Evolutionary conservation across 2,329 filamentous ascomycete genomes (phyloP).

Genomic region (Didymella keratinophila): DNA sequence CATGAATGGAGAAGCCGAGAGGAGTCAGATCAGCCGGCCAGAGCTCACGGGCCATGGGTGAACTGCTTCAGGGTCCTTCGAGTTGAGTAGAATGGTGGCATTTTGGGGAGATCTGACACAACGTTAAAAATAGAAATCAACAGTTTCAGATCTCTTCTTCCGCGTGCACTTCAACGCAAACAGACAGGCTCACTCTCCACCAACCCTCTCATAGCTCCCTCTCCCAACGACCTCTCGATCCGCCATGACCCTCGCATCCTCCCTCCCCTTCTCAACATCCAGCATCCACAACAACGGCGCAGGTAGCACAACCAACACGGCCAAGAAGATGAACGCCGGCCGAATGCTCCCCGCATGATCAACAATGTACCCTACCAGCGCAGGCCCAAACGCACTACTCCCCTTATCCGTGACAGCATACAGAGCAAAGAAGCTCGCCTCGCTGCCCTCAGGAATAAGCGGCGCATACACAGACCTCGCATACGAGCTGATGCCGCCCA

Average conservation of each 20-base stretch:
- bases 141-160: too few species aligned
- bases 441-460: constrained; percentile 87
- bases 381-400: constrained; percentile 87
- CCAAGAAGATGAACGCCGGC: constrained; percentile 83
- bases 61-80: too few species aligned
- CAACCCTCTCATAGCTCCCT: constrained; percentile 30
- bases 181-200: constrained; percentile 19
- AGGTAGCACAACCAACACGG: constrained; percentile 77
- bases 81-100: too few species aligned
- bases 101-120: too few species aligned
- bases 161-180: too few species aligned
- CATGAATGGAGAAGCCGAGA: too few species aligned
- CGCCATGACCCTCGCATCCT: constrained; percentile 44
- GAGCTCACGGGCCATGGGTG: too few species aligned
- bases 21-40: too few species aligned
- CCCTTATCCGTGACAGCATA: constrained; percentile 97
- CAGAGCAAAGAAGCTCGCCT: constrained; percentile 91
- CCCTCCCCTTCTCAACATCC: constrained; percentile 68
- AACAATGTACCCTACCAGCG: constrained; percentile 88
- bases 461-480: constrained; percentile 89
- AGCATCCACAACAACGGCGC: constrained; percentile 81
- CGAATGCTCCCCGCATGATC: constrained; percentile 63
- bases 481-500: constrained; percentile 86
- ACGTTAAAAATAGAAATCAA: too few species aligned
- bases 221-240: constrained; percentile 24